Percentiles rank a stretch among this genome's conserved stretches.
Evolutionary conservation across 2,329 filamentous ascomycete species (phyloP).

Genomic region (Fusarium sp.): DNA sequence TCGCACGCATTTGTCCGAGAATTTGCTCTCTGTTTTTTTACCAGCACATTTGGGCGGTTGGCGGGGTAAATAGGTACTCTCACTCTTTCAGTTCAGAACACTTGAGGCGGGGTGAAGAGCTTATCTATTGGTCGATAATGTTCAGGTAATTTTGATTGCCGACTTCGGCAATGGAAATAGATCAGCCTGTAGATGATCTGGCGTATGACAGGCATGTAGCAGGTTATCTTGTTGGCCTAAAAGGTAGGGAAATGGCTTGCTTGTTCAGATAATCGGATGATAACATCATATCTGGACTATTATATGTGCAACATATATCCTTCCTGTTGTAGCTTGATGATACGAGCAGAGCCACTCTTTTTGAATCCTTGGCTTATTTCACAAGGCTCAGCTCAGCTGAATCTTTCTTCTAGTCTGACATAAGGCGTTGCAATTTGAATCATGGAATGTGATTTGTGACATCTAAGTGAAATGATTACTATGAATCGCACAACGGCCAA

Average conservation of each 20-base stretch:
- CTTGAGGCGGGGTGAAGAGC: constrained; percentile 17
- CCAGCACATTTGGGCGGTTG: constrained; percentile 13
- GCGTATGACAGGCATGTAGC: constrained; percentile 5
- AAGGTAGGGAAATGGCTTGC: too few species aligned
- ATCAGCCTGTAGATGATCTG: not conserved
- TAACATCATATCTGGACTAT: constrained; percentile 9
- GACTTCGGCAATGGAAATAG: constrained; percentile 20
- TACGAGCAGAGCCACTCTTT: constrained; percentile 31
- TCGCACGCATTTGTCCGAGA: constrained; percentile 22
- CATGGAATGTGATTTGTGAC: not conserved
- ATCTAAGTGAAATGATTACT: not conserved
- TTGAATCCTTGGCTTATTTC: constrained; percentile 2
- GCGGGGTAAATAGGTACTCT: constrained; percentile 33
- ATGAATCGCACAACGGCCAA: too few species aligned
- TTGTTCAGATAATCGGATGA: too few species aligned
- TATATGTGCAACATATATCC: constrained; percentile 12
- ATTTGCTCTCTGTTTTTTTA: constrained; percentile 13
- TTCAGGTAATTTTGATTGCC: constrained; percentile 6
- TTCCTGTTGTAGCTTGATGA: constrained; percentile 12
- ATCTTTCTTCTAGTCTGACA: constrained; percentile 13
- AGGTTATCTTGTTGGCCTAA: not conserved
- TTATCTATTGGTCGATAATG: constrained; percentile 29
- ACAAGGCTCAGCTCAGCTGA: constrained; percentile 2
- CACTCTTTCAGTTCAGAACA: constrained; percentile 10
- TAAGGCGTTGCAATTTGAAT: constrained; percentile 10